Evolutionary conservation across 805 yeast species (phyloP).

Genomic region (Grigorovia humatica): DNA sequence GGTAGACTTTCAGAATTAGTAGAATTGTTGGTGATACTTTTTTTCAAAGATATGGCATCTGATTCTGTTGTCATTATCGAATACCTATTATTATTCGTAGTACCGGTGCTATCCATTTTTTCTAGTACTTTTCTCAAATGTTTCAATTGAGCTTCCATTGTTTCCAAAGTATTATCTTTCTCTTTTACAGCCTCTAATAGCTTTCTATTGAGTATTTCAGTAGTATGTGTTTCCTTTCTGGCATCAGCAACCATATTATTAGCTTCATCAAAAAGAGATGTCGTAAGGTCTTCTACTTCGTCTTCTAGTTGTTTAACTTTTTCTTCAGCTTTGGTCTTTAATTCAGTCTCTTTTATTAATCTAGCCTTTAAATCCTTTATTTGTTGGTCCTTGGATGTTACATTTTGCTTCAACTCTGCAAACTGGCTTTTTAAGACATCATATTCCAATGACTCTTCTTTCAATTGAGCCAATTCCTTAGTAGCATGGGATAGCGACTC

Average conservation of each 20-base stretch:
- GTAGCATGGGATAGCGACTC: constrained; percentile 37
- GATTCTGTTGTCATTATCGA: constrained; percentile 7
- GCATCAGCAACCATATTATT: constrained; percentile 78
- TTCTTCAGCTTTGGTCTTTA: constrained; percentile 41
- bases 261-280: constrained; percentile 72
- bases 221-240: constrained; percentile 51
- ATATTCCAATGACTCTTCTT: constrained; percentile 16
- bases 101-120: constrained; percentile 27
- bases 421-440: constrained; percentile 26
- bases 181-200: constrained; percentile 49
- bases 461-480: constrained; percentile 22
- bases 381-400: constrained; percentile 13
- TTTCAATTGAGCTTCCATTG: constrained; percentile 54
- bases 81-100: constrained; percentile 6
- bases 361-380: constrained; percentile 26
- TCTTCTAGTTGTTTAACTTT: constrained; percentile 51
- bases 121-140: constrained; percentile 54
- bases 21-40: constrained; percentile 9
- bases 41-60: constrained; percentile 15
- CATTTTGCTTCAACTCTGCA: constrained; percentile 26
- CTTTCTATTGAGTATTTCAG: constrained; percentile 48
- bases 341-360: constrained; percentile 25
- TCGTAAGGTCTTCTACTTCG: constrained; percentile 74
- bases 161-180: constrained; percentile 55
- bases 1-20: constrained; percentile 1